A percentile compares a stretch with the other conserved stretches of the same genome.
Evolutionary conservation across 1,139 yeast genomes (phyloP).

Genomic region (Yamadazyma kanchanaburiensis): DNA sequence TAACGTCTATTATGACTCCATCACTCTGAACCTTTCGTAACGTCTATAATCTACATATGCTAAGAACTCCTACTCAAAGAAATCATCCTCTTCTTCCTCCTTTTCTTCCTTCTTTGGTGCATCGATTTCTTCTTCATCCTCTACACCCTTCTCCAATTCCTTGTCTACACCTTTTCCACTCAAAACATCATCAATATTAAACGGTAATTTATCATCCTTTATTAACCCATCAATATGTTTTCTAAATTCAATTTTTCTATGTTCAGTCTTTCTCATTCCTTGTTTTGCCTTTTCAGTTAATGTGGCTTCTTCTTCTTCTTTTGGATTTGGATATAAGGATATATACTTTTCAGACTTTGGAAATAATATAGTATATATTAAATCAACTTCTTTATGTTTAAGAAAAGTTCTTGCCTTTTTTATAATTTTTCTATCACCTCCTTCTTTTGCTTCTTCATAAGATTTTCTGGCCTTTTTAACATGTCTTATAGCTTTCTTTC

Average conservation of each 20-base stretch:
- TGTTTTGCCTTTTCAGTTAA: conserved; percentile 38
- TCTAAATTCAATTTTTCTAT: conserved; percentile 46
- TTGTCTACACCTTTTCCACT: conserved; percentile 39
- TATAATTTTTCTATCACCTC: conserved; percentile 48
- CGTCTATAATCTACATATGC: conserved; percentile 3
- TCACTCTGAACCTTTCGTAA: no score
- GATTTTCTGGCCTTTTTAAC: conserved; percentile 62
- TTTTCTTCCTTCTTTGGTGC: conserved; percentile 29
- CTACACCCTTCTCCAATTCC: conserved; percentile 12
- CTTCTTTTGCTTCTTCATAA: conserved; percentile 34
- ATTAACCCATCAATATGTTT: conserved; percentile 50
- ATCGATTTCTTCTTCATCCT: conserved; percentile 31
- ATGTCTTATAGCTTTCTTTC: conserved; percentile 77
- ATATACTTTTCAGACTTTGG: conserved; percentile 82
- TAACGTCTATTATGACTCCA: no score
- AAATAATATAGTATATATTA: conserved; percentile 73
- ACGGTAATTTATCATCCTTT: conserved; percentile 51
- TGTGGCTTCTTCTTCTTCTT: conserved; percentile 24
- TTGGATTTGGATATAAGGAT: conserved; percentile 60
- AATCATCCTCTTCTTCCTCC: conserved; percentile 37
- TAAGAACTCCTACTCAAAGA: conserved; percentile 20
- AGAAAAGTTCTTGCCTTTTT: conserved; percentile 52
- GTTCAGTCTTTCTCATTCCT: conserved; percentile 48
- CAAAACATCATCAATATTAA: conserved; percentile 56
- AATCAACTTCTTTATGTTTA: conserved; percentile 62